Conservation (phyloP, 352 stramenopile genomes). For the Phytophthora pini region DNA sequence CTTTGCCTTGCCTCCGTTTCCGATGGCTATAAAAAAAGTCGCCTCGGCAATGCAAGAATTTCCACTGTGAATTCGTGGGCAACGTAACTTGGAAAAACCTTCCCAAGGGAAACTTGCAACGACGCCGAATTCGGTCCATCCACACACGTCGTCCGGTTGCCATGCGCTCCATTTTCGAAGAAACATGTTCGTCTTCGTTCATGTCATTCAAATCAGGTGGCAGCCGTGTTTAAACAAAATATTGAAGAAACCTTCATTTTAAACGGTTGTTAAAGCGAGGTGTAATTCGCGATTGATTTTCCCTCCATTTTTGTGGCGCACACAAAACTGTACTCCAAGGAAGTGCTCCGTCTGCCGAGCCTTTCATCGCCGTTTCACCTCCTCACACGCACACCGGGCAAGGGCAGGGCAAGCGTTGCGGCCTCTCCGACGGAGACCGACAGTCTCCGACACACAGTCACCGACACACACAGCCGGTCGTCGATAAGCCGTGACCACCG, state of each 20-base stretch:
- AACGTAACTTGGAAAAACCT: not conserved
- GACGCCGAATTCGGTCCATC: slow-evolving; percentile 21
- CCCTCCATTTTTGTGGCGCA: slow-evolving; percentile 26
- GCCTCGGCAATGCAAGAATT: slow-evolving; percentile 14
- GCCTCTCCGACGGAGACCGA: slow-evolving; percentile 12
- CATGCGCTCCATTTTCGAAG: slow-evolving; percentile 28
- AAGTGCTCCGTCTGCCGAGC: slow-evolving; percentile 27
- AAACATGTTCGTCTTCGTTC: slow-evolving; percentile 1
- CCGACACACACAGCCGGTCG: slow-evolving; percentile 12
- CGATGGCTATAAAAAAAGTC: slow-evolving; percentile 1
- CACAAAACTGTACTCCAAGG: slow-evolving; percentile 20
- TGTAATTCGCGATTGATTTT: slow-evolving; percentile 35
- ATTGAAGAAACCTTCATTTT: too few species aligned
- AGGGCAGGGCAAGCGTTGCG: slow-evolving; percentile 8
- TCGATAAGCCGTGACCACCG: slow-evolving; percentile 3
- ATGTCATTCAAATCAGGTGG: not conserved
- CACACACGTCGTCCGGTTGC: slow-evolving; percentile 16
- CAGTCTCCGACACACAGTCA: slow-evolving; percentile 23
- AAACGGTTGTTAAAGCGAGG: slow-evolving; percentile 20
- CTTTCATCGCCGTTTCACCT: slow-evolving; percentile 39
- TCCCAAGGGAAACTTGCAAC: slow-evolving; percentile 14
- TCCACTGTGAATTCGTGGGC: slow-evolving; percentile 10
- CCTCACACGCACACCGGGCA: not conserved
- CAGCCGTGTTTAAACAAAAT: too few species aligned
- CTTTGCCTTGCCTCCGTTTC: slow-evolving; percentile 11